Percentiles rank a stretch among this genome's conserved stretches.
phyloP scores from a whole-genome alignment of 257 asterid species.

The Solanum stenotomum region DNA sequence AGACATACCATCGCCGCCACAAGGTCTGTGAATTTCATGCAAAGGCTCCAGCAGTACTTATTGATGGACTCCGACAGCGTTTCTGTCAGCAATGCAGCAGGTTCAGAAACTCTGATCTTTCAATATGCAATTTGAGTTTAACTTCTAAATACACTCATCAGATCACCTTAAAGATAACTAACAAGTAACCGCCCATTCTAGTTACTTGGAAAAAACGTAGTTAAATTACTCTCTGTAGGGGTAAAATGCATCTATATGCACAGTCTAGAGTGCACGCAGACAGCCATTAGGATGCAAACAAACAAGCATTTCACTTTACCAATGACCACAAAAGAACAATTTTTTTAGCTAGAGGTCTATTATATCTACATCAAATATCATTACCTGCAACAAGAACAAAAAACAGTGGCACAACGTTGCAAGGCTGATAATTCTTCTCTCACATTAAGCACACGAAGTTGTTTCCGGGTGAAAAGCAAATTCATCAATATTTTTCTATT shows the following conservation, averaged over 20 bases:
- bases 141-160: neutral
- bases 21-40: conserved; percentile 8
- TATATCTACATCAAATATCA: neutral
- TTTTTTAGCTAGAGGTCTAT: neutral
- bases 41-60: neutral
- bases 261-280: neutral
- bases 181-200: neutral
- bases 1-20: conserved; percentile 4
- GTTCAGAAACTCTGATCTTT: conserved; percentile 1
- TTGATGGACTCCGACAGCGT: neutral
- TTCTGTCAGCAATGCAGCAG: conserved; percentile 13
- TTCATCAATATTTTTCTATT: neutral
- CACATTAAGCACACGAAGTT: neutral
- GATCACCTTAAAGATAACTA: neutral
- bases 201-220: neutral
- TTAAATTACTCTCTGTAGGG: neutral
- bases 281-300: neutral
- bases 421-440: neutral
- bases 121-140: neutral
- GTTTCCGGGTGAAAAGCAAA: neutral
- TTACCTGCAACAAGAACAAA: neutral
- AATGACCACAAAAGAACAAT: neutral
- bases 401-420: neutral
- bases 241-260: neutral
- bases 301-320: neutral